phyloP scores from a whole-genome alignment of 1,284 basidiomycete genomes.

The Ustilago sp. region DNA sequence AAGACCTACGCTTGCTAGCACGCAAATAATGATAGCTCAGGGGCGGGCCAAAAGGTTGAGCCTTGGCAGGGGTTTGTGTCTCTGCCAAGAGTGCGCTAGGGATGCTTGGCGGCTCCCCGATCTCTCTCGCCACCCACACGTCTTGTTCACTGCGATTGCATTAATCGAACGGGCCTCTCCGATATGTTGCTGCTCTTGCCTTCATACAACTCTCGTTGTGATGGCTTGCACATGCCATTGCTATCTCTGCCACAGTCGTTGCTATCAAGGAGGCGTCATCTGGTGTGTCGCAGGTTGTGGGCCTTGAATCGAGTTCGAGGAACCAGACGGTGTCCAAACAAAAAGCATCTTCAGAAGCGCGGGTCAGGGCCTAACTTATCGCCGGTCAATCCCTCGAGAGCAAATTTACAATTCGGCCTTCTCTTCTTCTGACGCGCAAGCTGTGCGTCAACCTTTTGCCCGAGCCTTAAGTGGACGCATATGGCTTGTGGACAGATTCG shows the following conservation, averaged over 20 bases:
- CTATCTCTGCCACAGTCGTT: background rate
- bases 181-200: no score
- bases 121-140: background rate
- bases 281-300: no score
- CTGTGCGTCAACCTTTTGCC: slow-evolving; percentile 5
- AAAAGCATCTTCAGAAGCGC: background rate
- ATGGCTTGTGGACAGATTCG: slow-evolving; percentile 3
- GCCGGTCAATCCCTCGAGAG: slow-evolving; percentile 16
- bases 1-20: slow-evolving; percentile 7
- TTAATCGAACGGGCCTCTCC: background rate
- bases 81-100: slow-evolving; percentile 34
- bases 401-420: slow-evolving; percentile 4
- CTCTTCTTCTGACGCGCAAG: background rate
- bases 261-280: no score
- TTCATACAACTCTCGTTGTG: background rate
- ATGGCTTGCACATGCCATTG: background rate
- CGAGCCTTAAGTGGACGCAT: slow-evolving; percentile 1
- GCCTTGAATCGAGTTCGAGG: background rate
- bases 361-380: slow-evolving; percentile 4
- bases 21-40: slow-evolving; percentile 13
- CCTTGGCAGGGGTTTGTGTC: slow-evolving; percentile 11
- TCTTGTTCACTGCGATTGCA: background rate
- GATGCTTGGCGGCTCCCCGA: slow-evolving; percentile 16
- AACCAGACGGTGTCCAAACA: background rate
- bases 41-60: slow-evolving; percentile 11